phyloP scores from a whole-genome alignment of 345 rosid genomes.

The Citrus glauca region DNA sequence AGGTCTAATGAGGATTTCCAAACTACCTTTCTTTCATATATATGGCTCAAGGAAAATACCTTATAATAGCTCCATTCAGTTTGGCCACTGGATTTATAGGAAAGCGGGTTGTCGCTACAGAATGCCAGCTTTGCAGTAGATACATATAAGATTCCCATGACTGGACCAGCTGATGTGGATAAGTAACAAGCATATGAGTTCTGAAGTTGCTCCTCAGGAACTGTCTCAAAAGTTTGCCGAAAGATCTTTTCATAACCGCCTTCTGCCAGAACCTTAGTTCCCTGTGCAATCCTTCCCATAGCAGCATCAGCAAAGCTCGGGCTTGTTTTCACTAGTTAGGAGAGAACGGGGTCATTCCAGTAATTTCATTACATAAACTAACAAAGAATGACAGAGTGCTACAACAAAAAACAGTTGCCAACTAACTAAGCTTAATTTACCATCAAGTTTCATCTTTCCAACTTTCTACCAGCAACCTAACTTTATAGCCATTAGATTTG shows the following conservation, averaged over 20 bases:
- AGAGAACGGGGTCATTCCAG: neutral
- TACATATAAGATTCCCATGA: conserved; percentile 69
- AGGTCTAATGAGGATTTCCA: neutral
- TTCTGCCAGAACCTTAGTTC: conserved; percentile 74
- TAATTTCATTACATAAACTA: neutral
- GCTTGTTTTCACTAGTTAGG: conserved; percentile 58
- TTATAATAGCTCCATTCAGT: conserved; percentile 80
- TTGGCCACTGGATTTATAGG: conserved; percentile 54
- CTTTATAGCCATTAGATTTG: neutral
- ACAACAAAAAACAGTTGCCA: neutral
- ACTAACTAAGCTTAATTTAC: neutral
- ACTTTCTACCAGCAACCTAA: neutral
- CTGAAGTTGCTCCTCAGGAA: conserved; percentile 58
- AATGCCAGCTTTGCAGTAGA: conserved; percentile 69
- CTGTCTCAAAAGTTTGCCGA: conserved; percentile 69
- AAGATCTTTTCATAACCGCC: conserved; percentile 81
- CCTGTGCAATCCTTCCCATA: conserved; percentile 80
- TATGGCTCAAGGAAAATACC: conserved; percentile 29
- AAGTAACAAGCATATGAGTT: conserved; percentile 71
- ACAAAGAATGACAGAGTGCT: neutral
- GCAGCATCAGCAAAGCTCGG: conserved; percentile 86
- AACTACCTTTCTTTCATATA: neutral
- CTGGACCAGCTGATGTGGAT: conserved; percentile 86
- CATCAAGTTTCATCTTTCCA: neutral
- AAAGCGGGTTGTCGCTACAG: conserved; percentile 70